phyloP scores from a whole-genome alignment of 129 eudicot species.

The Daucus carota region DNA sequence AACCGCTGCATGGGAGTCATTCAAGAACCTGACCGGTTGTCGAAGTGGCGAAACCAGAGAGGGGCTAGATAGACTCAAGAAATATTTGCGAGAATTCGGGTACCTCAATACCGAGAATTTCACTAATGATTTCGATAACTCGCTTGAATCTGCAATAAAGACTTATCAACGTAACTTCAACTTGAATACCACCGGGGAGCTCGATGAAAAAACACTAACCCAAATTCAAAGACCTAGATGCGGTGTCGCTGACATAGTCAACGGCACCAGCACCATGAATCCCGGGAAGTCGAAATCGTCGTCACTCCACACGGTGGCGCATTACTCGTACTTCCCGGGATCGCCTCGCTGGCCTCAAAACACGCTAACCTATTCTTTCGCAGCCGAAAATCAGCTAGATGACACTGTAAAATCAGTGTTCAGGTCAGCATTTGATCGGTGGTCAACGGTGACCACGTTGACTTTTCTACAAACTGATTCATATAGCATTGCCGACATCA shows the following conservation, averaged over 20 bases:
- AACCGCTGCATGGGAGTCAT: conserved; percentile 41
- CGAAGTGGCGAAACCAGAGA: conserved; percentile 23
- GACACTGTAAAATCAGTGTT: conserved; percentile 29
- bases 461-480: conserved; percentile 32
- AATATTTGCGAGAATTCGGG: conserved; percentile 56
- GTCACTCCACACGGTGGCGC: conserved; percentile 20
- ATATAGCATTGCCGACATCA: conserved; percentile 27
- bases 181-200: conserved; percentile 46
- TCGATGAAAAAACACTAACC: conserved; percentile 39
- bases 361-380: conserved; percentile 38
- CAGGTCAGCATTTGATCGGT: conserved; percentile 37
- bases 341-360: conserved; percentile 35
- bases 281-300: not conserved
- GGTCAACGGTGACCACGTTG: conserved; percentile 64
- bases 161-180: conserved; percentile 59
- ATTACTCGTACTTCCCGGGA: conserved; percentile 33
- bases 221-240: conserved; percentile 24
- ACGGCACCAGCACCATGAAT: conserved; percentile 11
- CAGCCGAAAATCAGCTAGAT: conserved; percentile 10
- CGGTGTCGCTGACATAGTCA: conserved; percentile 13
- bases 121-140: conserved; percentile 32
- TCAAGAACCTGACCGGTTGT: conserved; percentile 43
- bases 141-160: conserved; percentile 26
- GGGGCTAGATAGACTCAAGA: conserved; percentile 42
- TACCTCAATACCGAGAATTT: conserved; percentile 29